Evolutionary conservation across 2,329 filamentous ascomycete genomes (phyloP), one percentile per base, ranked within the genome.

Genomic region (Sarocladiaceae sp.): DNA sequence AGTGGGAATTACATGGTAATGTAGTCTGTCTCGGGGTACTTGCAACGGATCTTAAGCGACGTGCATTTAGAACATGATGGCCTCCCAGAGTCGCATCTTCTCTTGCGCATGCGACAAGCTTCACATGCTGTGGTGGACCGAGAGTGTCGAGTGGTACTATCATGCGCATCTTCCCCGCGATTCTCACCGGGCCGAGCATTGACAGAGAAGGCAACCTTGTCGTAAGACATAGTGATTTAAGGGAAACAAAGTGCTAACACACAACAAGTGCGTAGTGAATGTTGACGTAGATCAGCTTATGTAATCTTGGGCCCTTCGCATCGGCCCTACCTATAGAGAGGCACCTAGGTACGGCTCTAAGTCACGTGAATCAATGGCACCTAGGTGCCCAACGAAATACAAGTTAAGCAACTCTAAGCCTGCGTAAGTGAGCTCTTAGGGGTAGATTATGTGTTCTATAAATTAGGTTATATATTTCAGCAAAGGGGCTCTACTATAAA

Each of bases 71-170:
- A 23, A 26, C 53, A 55, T 13, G 36, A 18, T 10, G 53, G 53
- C 2, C 53, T 44, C 10, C 37, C 37, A 17, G 51, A 52, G 26
- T 55, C 44, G 39, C 53, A 55, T 5, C 53, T 33, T 46, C 50
- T 55, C 47, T 55, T 55, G 46, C 53, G 52, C 23, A 53, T 47
- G n/a, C 53, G 36, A 23, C 53, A 55, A 20, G 53, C 53, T 17
- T 55, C 53, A 35, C 53, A 55, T 17, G 53, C 53, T 22, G 51
- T 51, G 7, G 50, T 28, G 18, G 51, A 51, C 18, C 53, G 44
- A 3, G 51, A 53, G 44, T 54, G 52, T 33, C 29, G 29, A 33
- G 29, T 15, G 15, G 29, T 33, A 33, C 10, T 33, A 10, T 15
- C 29, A 15, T 8, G 29, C 29, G 29, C 29, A 33, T 33, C 29